A percentile compares a stretch with the other conserved stretches of the same genome.
These are phyloP conservation scores for Thielaviopsis punctulata DNA, from an alignment of 2,329 filamentous ascomycete genomes.

Conservation along the genomic window DNA sequence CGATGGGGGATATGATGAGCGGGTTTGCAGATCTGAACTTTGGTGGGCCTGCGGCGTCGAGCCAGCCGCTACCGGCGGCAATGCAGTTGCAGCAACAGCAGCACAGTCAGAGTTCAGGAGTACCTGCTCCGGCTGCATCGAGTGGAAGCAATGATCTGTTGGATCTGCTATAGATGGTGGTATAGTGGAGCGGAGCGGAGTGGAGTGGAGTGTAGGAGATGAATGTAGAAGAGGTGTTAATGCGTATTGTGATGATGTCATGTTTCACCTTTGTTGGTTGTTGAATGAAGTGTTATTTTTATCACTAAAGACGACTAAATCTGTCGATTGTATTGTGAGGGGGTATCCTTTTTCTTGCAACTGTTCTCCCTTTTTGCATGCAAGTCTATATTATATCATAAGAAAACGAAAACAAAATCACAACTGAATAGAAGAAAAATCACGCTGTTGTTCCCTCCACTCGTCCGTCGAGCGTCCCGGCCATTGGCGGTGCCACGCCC, in stretches of 20 bases:
- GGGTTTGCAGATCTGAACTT: constrained; percentile 74
- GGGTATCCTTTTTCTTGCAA: background rate
- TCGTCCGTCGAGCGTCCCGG: constrained; percentile 27
- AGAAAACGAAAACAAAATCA: no score
- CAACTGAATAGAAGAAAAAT: background rate
- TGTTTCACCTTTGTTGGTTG: background rate
- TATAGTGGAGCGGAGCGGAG: background rate
- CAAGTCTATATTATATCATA: background rate
- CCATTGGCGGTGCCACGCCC: constrained; percentile 16
- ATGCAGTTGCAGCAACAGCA: constrained; percentile 34
- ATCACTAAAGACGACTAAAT: background rate
- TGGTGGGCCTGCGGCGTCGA: constrained; percentile 30
- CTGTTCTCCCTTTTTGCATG: background rate
- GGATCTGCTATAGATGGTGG: constrained; percentile 22
- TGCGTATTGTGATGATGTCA: background rate
- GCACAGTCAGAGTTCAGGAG: constrained; percentile 12
- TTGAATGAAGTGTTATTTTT: no score
- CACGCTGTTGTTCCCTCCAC: constrained; percentile 15
- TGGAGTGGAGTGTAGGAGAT: background rate
- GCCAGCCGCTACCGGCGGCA: constrained; percentile 46
- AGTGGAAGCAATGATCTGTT: constrained; percentile 33
- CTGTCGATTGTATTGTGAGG: background rate
- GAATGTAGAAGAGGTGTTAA: background rate
- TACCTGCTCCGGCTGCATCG: constrained; percentile 15
- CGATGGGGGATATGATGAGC: constrained; percentile 76